A percentile compares a stretch with the other conserved stretches of the same genome.
Evolutionary conservation across 306 rosid genomes (phyloP).

Genomic region (Prosopis cineraria): DNA sequence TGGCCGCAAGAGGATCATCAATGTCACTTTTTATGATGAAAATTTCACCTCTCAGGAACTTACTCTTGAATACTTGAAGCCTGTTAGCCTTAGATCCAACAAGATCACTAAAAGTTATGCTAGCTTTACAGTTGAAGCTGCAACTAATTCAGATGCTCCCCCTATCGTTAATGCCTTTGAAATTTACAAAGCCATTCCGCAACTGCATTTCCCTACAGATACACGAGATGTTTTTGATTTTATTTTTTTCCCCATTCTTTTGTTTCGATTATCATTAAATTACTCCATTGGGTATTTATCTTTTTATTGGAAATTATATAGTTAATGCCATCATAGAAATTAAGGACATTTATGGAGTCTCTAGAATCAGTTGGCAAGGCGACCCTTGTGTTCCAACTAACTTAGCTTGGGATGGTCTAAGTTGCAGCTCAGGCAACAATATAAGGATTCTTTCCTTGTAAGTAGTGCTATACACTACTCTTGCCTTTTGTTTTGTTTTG

Average conservation of each 20-base stretch:
- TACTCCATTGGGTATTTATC: background rate
- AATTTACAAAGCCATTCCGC: background rate
- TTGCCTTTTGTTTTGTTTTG: too few species aligned
- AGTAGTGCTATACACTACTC: background rate
- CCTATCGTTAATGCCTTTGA: constrained; percentile 49
- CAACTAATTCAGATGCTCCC: constrained; percentile 35
- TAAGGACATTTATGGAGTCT: background rate
- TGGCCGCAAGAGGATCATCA: background rate
- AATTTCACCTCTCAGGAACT: background rate
- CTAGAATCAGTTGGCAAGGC: background rate
- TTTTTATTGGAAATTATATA: background rate
- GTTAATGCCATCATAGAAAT: constrained; percentile 5
- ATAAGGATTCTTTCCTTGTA: constrained; percentile 39
- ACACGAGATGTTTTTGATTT: background rate
- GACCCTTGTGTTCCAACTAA: background rate
- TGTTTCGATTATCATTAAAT: background rate
- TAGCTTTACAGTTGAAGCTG: background rate
- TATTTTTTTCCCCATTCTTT: background rate
- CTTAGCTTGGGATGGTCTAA: background rate
- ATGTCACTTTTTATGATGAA: constrained; percentile 21
- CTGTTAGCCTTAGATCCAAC: background rate
- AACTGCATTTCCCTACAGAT: constrained; percentile 2
- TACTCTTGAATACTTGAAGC: constrained; percentile 35
- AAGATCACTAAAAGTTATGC: background rate
- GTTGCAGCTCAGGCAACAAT: background rate